Evolutionary conservation across 2,329 filamentous ascomycete species (phyloP), one percentile per base, ranked within the genome.

Genomic region (Colletotrichum sp.): DNA sequence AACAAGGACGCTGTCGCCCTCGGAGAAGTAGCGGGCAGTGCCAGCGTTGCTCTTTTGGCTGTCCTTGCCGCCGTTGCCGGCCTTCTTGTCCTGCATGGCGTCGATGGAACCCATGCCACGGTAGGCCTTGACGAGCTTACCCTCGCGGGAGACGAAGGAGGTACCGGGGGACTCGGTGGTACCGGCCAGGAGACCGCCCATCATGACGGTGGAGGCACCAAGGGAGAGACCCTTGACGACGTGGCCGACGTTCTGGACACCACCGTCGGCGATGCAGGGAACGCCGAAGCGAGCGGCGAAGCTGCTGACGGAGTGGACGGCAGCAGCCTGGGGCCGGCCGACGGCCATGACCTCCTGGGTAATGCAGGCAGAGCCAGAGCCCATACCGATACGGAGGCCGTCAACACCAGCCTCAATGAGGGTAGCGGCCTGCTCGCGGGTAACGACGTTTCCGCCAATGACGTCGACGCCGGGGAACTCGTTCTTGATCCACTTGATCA

Each of bases 321-420:
- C 93, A 32, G 96, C 95, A 56, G 97, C 97, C 88, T 99, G 97
- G 73, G 97, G 97, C 81, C 97, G 94, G 76, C 97, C 97, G 66
- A 99, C 96, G 80, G 97, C 97, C 97, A 99, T 99, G 83, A 99
- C 97, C 88, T 99, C 97, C 87, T 99, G 97, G 72, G 97, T 99
- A 81, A 99, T 99, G 87, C 97, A 99, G 83, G 97, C 97, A 83
- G 95, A 98, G 83, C 97, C 97, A 83, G 95, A 98, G 80, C 97
- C 97, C 97, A 99, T 99, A 84, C 97, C 97, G 83, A 99, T 99
- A 84, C 97, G 95, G 80, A 99, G 92, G 84, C 97, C 97, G 84
- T 99, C 97, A 75, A 95, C 96, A 83, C 97, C 97, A 79, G 96
- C 97, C 77, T 94, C 95, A 82, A 99, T 98, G 79, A 99, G 89